Evolutionary conservation across 306 rosid genomes (phyloP).

Genomic region (Biancaea sappan): DNA sequence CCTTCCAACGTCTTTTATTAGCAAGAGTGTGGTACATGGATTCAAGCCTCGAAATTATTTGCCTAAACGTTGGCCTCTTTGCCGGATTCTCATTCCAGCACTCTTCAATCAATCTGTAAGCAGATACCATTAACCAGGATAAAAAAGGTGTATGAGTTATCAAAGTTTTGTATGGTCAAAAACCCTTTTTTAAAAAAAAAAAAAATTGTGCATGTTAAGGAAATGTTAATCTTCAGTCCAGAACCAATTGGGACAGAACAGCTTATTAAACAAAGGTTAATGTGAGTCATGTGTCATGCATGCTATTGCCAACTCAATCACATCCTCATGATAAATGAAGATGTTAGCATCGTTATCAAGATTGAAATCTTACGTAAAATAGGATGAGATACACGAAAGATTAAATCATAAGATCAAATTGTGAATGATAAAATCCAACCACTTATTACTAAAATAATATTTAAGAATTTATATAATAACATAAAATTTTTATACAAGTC

Average conservation of each 20-base stretch:
- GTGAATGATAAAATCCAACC: too few relatives aligned
- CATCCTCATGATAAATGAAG: too few relatives aligned
- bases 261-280: not conserved
- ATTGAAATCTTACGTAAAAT: too few relatives aligned
- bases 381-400: too few relatives aligned
- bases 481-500: too few relatives aligned
- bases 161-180: slow-evolving; percentile 18
- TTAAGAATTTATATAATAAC: too few relatives aligned
- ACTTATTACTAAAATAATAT: too few relatives aligned
- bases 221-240: not conserved
- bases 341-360: too few relatives aligned
- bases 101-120: slow-evolving; percentile 75
- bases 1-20: slow-evolving; percentile 91
- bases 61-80: slow-evolving; percentile 85
- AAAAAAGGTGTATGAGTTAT: not conserved
- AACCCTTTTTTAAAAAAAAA: not conserved
- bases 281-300: not conserved
- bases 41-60: slow-evolving; percentile 72
- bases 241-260: not conserved
- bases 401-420: too few relatives aligned
- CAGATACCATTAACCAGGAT: slow-evolving; percentile 31
- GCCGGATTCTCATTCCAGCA: slow-evolving; percentile 95
- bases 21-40: slow-evolving; percentile 57
- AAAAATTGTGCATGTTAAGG: not conserved
- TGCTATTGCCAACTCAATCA: not conserved